Base-by-base conservation (phyloP, 177 flowering plant species). In the Vitis hybrid region DNA sequence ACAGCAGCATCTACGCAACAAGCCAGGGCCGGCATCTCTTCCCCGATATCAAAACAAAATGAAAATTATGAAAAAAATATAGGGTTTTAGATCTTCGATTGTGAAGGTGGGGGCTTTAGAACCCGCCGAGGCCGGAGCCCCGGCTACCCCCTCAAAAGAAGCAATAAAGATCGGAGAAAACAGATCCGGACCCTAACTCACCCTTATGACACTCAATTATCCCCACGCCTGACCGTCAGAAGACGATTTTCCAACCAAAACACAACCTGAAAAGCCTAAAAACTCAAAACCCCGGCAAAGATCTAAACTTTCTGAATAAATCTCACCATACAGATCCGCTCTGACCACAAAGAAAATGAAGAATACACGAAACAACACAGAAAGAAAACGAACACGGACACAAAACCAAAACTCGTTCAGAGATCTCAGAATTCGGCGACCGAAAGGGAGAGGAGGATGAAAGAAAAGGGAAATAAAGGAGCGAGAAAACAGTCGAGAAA, bases 41-140 rank as follows among this genome's bases (percentile, higher is more conserved):
- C 82, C 83, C 76, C 70, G 68, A 73, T 76, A 65, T 32, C 68
- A 27, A 11, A 50, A 59, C 11, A 32, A 17, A 20, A 71, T 2
- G 15, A 57, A 68, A 32, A 58, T 11, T 9, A 46, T 17, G 58
- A 71, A 27, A 48, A 76, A 70, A 61, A 51, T 27, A 18, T 55
- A 17, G 48, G 72, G 73, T 77, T 71, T 59, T 63, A 18, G 24
- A 58, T 13, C 8, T 61, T 27, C 49, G 69, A 77, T 76, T 79
- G 86, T 78, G 72, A 64, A 78, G 84, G 67, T 86, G 97, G 99
- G 98, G 98, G 99, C 91, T 91, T 92, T 86, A 70, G 50, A 86
- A 92, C 80, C 86, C 91, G 98, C 99, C 99, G 99, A 94, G 97
- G 98, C 98, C 95, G 86, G 77, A 83, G 98, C 97, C 99, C 97